Conservation (phyloP, 164 flowering plant species). For the Malania oleifera region DNA sequence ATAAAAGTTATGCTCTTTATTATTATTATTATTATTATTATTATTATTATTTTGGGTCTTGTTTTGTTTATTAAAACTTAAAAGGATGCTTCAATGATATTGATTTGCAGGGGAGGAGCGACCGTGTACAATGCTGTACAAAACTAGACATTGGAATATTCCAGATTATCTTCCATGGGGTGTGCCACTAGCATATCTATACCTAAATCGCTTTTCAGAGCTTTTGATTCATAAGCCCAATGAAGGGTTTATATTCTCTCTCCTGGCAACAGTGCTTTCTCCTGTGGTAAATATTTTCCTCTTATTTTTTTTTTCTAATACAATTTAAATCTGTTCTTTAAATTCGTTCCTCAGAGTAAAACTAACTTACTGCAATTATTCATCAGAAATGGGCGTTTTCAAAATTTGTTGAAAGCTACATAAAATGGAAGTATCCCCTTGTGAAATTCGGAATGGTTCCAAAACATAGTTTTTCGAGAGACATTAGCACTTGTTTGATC, state of each 20-base stretch:
- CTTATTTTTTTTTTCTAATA: background rate
- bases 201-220: conserved; percentile 55
- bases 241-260: conserved; percentile 39
- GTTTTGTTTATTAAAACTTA: too few species aligned
- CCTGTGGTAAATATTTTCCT: conserved; percentile 38
- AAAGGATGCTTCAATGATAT: too few species aligned
- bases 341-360: too few species aligned
- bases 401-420: conserved; percentile 51
- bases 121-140: conserved; percentile 58
- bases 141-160: conserved; percentile 43
- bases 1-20: too few species aligned
- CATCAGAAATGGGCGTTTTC: conserved; percentile 60
- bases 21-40: too few species aligned
- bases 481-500: conserved; percentile 33
- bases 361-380: too few species aligned
- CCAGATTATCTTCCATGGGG: conserved; percentile 56
- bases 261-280: conserved; percentile 46
- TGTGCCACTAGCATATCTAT: conserved; percentile 29
- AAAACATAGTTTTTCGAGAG: conserved; percentile 38
- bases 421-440: conserved; percentile 38
- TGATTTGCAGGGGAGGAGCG: conserved; percentile 43
- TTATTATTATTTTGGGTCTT: too few species aligned
- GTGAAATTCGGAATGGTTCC: conserved; percentile 55
- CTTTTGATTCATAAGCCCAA: conserved; percentile 62
- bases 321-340: too few species aligned